These are phyloP conservation scores for Phaeoacremonium minimum DNA, from an alignment of 2,329 filamentous ascomycete species.

Conservation along the genomic window DNA sequence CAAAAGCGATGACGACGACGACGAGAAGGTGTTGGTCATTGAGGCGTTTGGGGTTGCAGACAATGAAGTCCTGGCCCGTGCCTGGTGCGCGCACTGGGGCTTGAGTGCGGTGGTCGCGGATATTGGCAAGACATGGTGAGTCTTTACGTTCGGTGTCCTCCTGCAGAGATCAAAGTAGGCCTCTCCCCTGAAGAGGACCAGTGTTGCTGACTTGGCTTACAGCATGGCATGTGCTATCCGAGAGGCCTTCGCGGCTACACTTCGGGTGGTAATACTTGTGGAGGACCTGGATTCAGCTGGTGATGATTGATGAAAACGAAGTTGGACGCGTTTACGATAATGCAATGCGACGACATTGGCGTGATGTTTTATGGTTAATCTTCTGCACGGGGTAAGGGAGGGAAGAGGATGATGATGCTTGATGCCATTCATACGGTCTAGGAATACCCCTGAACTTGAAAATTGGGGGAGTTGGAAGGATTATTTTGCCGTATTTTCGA, in stretches of 20 bases:
- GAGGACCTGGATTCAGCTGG: conserved; percentile 45
- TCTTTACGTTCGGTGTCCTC: no score
- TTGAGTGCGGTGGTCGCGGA: conserved; percentile 68
- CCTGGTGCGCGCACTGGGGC: conserved; percentile 76
- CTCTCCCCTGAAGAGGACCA: neutral
- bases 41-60: conserved; percentile 70
- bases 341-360: no score
- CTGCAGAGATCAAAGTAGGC: no score
- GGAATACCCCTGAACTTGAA: no score
- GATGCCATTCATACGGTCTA: no score
- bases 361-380: no score
- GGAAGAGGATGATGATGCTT: no score
- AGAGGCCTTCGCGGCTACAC: conserved; percentile 69
- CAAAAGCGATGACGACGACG: conserved; percentile 37
- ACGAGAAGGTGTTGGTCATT: conserved; percentile 65
- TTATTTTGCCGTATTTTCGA: no score
- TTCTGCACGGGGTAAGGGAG: no score
- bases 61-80: conserved; percentile 71
- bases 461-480: no score
- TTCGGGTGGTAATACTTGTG: conserved; percentile 68
- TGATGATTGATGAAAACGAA: conserved; percentile 22
- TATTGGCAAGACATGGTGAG: conserved; percentile 62
- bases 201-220: conserved; percentile 10
- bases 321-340: no score
- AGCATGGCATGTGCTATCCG: conserved; percentile 71